Conservation (phyloP, 2,329 filamentous ascomycete genomes). For the Daldinia sp. region DNA sequence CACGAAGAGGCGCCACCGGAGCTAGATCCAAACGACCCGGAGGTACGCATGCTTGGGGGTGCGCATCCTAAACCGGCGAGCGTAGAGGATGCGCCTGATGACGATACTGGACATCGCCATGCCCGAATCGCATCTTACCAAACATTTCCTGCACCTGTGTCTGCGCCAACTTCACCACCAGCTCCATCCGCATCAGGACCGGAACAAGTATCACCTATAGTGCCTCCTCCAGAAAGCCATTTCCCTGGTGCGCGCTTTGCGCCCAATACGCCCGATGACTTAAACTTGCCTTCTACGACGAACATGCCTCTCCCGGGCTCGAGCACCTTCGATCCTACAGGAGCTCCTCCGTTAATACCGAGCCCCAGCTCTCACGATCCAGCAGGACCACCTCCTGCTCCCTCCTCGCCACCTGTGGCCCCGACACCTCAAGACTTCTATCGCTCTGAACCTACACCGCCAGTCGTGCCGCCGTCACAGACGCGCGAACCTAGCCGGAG, state of each 20-base stretch:
- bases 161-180: constrained; percentile 48
- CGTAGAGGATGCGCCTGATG: constrained; percentile 63
- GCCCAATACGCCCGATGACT: constrained; percentile 33
- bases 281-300: constrained; percentile 45
- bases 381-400: constrained; percentile 42
- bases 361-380: constrained; percentile 39
- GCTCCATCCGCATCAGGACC: constrained; percentile 40
- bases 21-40: constrained; percentile 71
- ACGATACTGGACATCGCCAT: constrained; percentile 47
- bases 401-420: constrained; percentile 44
- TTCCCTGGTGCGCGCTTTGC: constrained; percentile 44
- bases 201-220: constrained; percentile 48
- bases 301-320: constrained; percentile 45
- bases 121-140: constrained; percentile 40
- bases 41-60: constrained; percentile 63
- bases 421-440: constrained; percentile 50
- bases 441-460: constrained; percentile 39
- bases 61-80: constrained; percentile 52
- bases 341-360: constrained; percentile 40
- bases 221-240: constrained; percentile 44
- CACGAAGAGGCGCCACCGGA: constrained; percentile 55
- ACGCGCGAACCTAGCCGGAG: constrained; percentile 36
- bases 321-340: constrained; percentile 35
- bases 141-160: constrained; percentile 47
- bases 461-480: constrained; percentile 36